Evolutionary conservation across 176 grass and related monocot species (phyloP).

Genomic region (Oryza meyeriana): DNA sequence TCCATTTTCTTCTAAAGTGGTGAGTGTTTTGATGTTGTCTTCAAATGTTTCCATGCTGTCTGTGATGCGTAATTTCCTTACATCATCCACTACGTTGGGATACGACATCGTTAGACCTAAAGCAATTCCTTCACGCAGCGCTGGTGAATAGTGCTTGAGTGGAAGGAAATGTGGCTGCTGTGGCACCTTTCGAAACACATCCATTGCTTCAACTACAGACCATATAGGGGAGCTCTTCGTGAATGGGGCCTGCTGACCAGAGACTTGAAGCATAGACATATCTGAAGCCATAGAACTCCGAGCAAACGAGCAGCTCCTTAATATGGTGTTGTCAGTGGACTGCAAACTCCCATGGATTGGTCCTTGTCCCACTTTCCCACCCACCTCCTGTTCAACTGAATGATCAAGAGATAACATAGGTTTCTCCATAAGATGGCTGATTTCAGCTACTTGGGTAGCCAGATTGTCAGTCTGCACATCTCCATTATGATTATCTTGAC

Average conservation of each 20-base stretch:
- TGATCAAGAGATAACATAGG: not conserved
- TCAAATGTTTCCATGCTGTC: conserved; percentile 32
- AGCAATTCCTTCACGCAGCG: conserved; percentile 63
- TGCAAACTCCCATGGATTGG: not conserved
- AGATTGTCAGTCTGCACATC: not conserved
- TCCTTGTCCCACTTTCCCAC: not conserved
- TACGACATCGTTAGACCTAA: conserved; percentile 62
- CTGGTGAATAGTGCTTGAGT: conserved; percentile 23
- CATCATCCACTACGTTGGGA: conserved; percentile 35
- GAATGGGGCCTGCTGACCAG: conserved; percentile 24
- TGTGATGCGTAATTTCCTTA: conserved; percentile 24
- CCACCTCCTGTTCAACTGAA: not conserved
- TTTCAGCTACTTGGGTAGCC: conserved; percentile 3
- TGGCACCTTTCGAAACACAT: conserved; percentile 33
- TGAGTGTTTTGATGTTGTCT: conserved; percentile 34
- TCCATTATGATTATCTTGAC: not conserved
- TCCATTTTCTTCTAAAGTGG: conserved; percentile 46
- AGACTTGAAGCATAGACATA: not conserved
- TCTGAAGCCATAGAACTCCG: conserved; percentile 2
- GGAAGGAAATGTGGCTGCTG: conserved; percentile 68
- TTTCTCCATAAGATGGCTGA: not conserved
- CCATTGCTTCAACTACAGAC: conserved; percentile 43
- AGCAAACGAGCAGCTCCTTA: conserved; percentile 16
- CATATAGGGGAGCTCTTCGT: conserved; percentile 48
- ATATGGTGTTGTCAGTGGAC: not conserved